phyloP scores from a whole-genome alignment of 371 early-diverging fungal species.

The Quaeritorhiza haematococci region DNA sequence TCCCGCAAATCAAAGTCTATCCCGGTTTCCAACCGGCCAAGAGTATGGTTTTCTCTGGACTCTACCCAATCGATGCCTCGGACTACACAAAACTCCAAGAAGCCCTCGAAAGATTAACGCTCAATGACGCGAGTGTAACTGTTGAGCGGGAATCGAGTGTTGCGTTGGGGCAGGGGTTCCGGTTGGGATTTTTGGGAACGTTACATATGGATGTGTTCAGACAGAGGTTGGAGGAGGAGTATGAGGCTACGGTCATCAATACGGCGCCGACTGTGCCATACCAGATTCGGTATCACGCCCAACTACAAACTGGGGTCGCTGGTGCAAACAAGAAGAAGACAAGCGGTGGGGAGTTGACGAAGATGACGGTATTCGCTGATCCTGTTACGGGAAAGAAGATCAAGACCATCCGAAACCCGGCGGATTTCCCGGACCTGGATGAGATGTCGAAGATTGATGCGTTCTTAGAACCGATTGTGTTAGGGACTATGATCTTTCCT shows the following conservation, averaged over 20 bases:
- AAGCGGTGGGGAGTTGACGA: background rate
- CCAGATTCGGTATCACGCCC: slow-evolving; percentile 41
- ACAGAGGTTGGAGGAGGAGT: slow-evolving; percentile 92
- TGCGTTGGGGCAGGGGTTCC: slow-evolving; percentile 94
- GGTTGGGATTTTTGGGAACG: slow-evolving; percentile 93
- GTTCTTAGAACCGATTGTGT: slow-evolving; percentile 88
- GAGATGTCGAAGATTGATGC: slow-evolving; percentile 60
- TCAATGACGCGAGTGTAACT: slow-evolving; percentile 90
- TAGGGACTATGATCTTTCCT: slow-evolving; percentile 88
- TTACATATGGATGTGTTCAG: slow-evolving; percentile 97
- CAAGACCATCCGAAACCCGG: slow-evolving; percentile 75
- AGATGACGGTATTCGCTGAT: no score
- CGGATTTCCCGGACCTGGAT: slow-evolving; percentile 83
- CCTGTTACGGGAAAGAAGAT: no score
- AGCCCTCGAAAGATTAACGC: slow-evolving; percentile 82
- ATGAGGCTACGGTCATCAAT: slow-evolving; percentile 83
- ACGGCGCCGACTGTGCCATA: slow-evolving; percentile 93
- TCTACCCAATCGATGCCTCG: slow-evolving; percentile 85
- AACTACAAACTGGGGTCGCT: slow-evolving; percentile 2
- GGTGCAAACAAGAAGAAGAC: background rate
- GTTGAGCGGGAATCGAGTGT: slow-evolving; percentile 81
- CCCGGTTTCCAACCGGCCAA: slow-evolving; percentile 90
- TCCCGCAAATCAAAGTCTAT: slow-evolving; percentile 58
- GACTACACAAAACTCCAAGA: slow-evolving; percentile 86
- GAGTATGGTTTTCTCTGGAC: slow-evolving; percentile 89